Evolutionary conservation across 805 yeast genomes (phyloP).

Genomic region (Zygotorulaspora florentina): DNA sequence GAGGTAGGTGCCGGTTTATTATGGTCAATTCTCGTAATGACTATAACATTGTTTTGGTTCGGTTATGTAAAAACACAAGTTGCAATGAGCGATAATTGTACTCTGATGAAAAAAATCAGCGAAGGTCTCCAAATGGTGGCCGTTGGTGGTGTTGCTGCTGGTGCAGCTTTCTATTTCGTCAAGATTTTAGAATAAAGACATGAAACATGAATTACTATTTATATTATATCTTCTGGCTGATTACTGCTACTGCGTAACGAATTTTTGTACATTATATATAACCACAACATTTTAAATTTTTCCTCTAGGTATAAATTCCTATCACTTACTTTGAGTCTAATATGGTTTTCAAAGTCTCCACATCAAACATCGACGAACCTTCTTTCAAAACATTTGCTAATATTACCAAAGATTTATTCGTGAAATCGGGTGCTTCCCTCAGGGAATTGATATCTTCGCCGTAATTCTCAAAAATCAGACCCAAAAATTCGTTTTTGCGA

Average conservation of each 20-base stretch:
- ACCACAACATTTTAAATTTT: constrained; percentile 7
- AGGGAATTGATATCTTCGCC: constrained; percentile 58
- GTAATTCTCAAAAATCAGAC: constrained; percentile 52
- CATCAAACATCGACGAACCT: constrained; percentile 56
- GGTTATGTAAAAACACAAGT: constrained; percentile 83
- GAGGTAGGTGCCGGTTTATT: constrained; percentile 76
- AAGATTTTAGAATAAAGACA: constrained; percentile 51
- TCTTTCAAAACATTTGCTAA: constrained; percentile 56
- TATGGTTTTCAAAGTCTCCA: constrained; percentile 41
- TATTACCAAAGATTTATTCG: constrained; percentile 50
- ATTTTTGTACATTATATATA: constrained; percentile 13
- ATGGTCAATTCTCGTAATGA: constrained; percentile 75
- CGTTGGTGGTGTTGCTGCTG: constrained; percentile 97
- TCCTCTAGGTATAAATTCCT: neutral
- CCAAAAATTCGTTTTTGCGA: constrained; percentile 49
- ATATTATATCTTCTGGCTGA: neutral
- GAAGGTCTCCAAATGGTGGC: constrained; percentile 90
- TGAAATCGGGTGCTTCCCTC: constrained; percentile 62
- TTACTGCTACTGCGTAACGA: neutral
- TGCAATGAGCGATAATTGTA: constrained; percentile 75
- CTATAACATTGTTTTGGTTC: constrained; percentile 76
- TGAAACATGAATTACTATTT: neutral
- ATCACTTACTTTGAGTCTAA: constrained; percentile 22
- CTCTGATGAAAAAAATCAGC: constrained; percentile 51
- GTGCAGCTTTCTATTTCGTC: constrained; percentile 92